Conservation (phyloP, 495 filamentous ascomycete species). For the Aspergillus heteromorphus region DNA sequence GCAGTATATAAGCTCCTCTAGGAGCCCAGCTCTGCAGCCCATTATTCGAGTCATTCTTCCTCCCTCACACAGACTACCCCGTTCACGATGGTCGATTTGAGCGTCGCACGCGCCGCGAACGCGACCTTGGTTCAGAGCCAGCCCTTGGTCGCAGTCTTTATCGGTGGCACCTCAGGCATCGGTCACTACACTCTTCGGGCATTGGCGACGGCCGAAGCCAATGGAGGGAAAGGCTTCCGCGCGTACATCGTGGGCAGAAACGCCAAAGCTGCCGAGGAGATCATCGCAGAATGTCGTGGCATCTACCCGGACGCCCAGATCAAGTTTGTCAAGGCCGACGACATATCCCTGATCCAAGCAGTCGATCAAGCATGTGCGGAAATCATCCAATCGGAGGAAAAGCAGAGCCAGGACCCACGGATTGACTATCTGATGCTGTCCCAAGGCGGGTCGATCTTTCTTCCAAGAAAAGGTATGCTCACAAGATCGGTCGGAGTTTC, state of each 20-base stretch:
- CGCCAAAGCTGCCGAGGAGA: slow-evolving; percentile 1
- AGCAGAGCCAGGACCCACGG: neutral
- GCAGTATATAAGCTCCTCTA: neutral
- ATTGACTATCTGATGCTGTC: slow-evolving; percentile 9
- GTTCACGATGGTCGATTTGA: neutral
- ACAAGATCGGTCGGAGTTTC: neutral
- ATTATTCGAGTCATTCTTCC: neutral
- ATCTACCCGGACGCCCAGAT: neutral
- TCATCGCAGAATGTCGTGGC: slow-evolving; percentile 2
- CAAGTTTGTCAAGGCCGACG: neutral
- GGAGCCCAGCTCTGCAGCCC: neutral
- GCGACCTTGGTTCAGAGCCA: slow-evolving; percentile 35
- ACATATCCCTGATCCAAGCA: neutral
- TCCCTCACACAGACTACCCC: slow-evolving; percentile 8
- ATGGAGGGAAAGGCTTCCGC: slow-evolving; percentile 1
- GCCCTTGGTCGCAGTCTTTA: slow-evolving; percentile 16
- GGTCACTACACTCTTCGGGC: slow-evolving; percentile 8
- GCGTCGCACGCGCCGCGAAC: neutral
- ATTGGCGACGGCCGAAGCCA: neutral
- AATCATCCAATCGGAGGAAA: neutral
- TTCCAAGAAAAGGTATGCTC: neutral
- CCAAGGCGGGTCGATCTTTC: neutral
- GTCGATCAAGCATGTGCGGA: slow-evolving; percentile 1
- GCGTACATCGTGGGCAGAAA: slow-evolving; percentile 4
- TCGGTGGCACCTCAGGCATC: slow-evolving; percentile 9